Evolutionary conservation across 805 yeast species (phyloP), one percentile per base, ranked within the genome.

Genomic region (Hanseniaspora hatyaiensis): DNA sequence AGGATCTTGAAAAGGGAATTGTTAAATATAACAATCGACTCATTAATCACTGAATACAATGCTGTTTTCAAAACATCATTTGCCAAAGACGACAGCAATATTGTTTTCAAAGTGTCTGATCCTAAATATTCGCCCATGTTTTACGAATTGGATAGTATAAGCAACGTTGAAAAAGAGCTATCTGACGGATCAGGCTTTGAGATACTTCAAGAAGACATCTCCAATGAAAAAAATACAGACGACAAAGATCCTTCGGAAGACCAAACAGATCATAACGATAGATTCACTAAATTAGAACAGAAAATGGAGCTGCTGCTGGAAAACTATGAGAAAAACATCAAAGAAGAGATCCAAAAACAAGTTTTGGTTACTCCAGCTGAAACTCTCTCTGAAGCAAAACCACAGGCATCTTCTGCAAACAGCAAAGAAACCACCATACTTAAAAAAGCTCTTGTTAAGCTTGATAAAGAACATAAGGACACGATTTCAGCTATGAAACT

Each of bases 371-470:
- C n/a, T n/a, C n/a, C n/a, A n/a, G n/a, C n/a, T n/a, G n/a, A n/a
- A n/a, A n/a, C n/a, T n/a, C n/a, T n/a, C 11, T 26, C 29, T 8
- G 34, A 31, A 31, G 8, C 19, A 19, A 8, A 8, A n/a, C 9
- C 6, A 18, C 22, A 33, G 18, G 22, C n/a, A 33, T 15, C 23
- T 6, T 15, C 29, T 23, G 23, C 6, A 26, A 6, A 26, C 15
- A 62, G 64, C 28, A 68, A 40, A 13, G 51, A 67, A 26, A 44
- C 76, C 2, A 55, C 64, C 3, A 71, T 68, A 23, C 60, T 82
- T n/a, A 72, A 74, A 36, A 72, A 68, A 30, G 88, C 84, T 40
- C 53, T 85, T 2, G 31, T 37, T n/a, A 37, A 37, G 22, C 8
- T 37, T 18, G 40, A 37, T 15, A 37, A 37, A 26, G 40, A 37